Base-by-base conservation (phyloP, 345 rosid species). In the Zanthoxylum bungeanum region DNA sequence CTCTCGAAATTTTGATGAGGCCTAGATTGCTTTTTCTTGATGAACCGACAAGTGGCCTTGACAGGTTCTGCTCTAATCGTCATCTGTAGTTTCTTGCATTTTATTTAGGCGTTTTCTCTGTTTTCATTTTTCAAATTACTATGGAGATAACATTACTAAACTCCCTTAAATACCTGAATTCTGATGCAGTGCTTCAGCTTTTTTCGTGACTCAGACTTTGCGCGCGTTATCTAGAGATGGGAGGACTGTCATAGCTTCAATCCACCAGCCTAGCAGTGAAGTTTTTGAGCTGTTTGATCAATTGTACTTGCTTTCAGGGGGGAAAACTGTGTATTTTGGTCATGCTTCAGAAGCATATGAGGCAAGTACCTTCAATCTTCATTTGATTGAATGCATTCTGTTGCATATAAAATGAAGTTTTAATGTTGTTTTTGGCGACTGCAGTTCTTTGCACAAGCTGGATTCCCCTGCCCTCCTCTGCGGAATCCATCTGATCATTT, bases 401-500 rank as follows among this genome's bases (percentile, higher is more conserved):
- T 27, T 59, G 55, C 40, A 17, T 27, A 60, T 44, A 40, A 21
- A 53, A 68, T 37, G 44, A 56, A 11, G 9, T 40, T 12, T 2
- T 58, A 14, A 68, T 61, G 12, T n/a, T 57, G 12, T 12, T 68
- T 64, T 24, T 16, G 64, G 21, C 33, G 33, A 27, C 21, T 68
- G 71, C 84, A 94, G 98, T 94, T 94, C 86, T 94, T 94, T 28
- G 98, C 95, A 59, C 92, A 89, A 82, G 98, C 97, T 27, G 98
- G 97, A 65, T 92, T 94, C 53, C 98, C 98, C 27, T 94, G 97
- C 78, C 98, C 98, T 70, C 79, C 97, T 72, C 72, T 92, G 80
- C 86, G 98, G 87, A 94, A 90, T 81, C 97, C 97, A 4, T 94
- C 98, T 14, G 98, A 94, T 81, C 97, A 94, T 85, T 94, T 94